A percentile compares a stretch with the other conserved stretches of the same genome.
phyloP scores from a whole-genome alignment of 2,329 filamentous ascomycete genomes.

The Elsinoe perseae region DNA sequence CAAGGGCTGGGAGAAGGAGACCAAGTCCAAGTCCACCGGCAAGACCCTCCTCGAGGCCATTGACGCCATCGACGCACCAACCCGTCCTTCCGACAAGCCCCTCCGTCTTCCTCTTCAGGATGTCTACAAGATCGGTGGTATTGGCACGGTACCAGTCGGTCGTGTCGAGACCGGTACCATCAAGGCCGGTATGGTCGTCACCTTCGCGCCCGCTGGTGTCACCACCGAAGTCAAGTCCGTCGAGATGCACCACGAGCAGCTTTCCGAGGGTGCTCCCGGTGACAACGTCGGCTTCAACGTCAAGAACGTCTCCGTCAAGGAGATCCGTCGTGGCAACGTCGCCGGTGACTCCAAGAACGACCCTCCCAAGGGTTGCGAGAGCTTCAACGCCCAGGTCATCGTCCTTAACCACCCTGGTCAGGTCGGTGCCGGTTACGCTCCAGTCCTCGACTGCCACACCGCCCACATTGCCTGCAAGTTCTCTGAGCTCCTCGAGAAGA shows the following conservation, averaged over 20 bases:
- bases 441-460: constrained; percentile 99
- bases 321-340: constrained; percentile 99
- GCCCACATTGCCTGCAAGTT: constrained; percentile 99
- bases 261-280: constrained; percentile 86
- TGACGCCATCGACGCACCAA: constrained; percentile 85
- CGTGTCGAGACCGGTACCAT: constrained; percentile 99
- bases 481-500: constrained; percentile 98
- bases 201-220: constrained; percentile 96
- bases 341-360: constrained; percentile 99
- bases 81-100: constrained; percentile 96
- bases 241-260: constrained; percentile 99
- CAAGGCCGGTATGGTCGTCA: constrained; percentile 86
- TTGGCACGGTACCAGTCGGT: constrained; percentile 98
- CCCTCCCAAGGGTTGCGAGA: constrained; percentile 78
- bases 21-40: constrained; percentile 78
- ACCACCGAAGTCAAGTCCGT: constrained; percentile 99
- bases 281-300: constrained; percentile 99
- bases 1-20: constrained; percentile 99
- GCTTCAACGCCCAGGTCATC: constrained; percentile 99
- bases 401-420: constrained; percentile 99
- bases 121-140: constrained; percentile 99
- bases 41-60: constrained; percentile 99
- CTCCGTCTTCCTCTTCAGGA: constrained; percentile 99
- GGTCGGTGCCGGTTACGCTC: constrained; percentile 97
- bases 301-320: constrained; percentile 99